Evolutionary conservation across 306 rosid species (phyloP).

Genomic region (Quercus cerris): DNA sequence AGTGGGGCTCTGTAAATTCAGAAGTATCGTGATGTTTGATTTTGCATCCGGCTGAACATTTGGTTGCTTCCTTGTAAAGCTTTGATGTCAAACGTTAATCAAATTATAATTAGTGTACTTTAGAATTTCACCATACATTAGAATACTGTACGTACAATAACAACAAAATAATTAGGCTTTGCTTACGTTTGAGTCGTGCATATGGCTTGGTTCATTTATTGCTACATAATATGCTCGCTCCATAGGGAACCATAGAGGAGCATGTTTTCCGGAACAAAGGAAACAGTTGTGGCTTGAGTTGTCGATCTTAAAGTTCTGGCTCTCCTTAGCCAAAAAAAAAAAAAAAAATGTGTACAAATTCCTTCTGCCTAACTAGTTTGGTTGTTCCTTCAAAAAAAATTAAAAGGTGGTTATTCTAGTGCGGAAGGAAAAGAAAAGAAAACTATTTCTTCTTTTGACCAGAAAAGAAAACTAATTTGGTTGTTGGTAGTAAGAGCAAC

Average conservation of each 20-base stretch:
- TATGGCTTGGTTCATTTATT: background rate
- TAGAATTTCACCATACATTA: background rate
- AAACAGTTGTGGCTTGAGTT: too few relatives aligned
- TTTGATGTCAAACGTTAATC: background rate
- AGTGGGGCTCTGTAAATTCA: background rate
- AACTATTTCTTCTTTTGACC: too few relatives aligned
- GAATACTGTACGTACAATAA: background rate
- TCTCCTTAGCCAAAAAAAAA: background rate
- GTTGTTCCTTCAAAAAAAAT: too few relatives aligned
- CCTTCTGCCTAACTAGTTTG: background rate
- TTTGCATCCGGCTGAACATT: background rate
- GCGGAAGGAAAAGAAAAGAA: too few relatives aligned
- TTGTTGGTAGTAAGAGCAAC: too few relatives aligned
- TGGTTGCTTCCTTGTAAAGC: background rate
- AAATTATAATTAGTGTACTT: conserved; percentile 6
- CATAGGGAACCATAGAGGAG: background rate
- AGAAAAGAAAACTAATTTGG: too few relatives aligned
- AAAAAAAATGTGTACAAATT: background rate
- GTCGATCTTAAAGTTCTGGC: background rate
- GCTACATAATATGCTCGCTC: background rate
- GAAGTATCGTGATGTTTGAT: background rate
- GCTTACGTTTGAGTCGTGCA: background rate
- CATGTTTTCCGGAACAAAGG: too few relatives aligned
- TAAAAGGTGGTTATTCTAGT: too few relatives aligned
- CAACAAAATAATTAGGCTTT: background rate